phyloP scores from a whole-genome alignment of 2,329 filamentous ascomycete genomes.

The Berkeleyomyces rouxiae region DNA sequence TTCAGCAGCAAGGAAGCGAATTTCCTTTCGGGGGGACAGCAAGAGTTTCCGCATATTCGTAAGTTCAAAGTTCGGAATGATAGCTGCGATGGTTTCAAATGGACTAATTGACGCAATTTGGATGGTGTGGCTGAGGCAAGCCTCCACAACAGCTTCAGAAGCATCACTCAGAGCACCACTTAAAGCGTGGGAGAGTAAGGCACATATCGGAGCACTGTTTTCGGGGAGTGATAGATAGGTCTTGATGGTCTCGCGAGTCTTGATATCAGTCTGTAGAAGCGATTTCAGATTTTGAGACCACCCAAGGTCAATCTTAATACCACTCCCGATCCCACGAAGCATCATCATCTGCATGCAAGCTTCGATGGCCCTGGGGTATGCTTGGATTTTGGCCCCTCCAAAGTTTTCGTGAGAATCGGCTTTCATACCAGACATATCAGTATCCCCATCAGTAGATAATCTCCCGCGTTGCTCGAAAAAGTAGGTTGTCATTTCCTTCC shows the following conservation, averaged over 20 bases:
- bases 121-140: constrained; percentile 35
- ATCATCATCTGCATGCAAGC: constrained; percentile 45
- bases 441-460: constrained; percentile 16
- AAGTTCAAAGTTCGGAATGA: constrained; percentile 21
- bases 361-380: constrained; percentile 51
- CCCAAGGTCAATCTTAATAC: constrained; percentile 51
- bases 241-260: constrained; percentile 42
- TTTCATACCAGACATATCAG: constrained; percentile 19
- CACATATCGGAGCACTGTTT: constrained; percentile 9
- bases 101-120: constrained; percentile 36
- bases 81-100: constrained; percentile 19
- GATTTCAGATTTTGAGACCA: constrained; percentile 73
- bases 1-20: constrained; percentile 49
- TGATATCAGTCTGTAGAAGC: constrained; percentile 51
- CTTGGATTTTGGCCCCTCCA: constrained; percentile 28
- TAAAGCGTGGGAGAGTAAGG: constrained; percentile 7
- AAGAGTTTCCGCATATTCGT: constrained; percentile 42
- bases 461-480: constrained; percentile 28
- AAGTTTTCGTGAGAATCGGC: constrained; percentile 29
- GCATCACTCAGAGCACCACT: constrained; percentile 25
- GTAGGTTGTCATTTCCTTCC: constrained; percentile 31
- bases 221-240: constrained; percentile 31
- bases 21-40: constrained; percentile 53
- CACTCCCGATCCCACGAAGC: constrained; percentile 29
- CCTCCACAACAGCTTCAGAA: constrained; percentile 34